A percentile compares a stretch with the other conserved stretches of the same genome.
phyloP scores from a whole-genome alignment of 805 yeast species.

The Suhomyces sp. region DNA sequence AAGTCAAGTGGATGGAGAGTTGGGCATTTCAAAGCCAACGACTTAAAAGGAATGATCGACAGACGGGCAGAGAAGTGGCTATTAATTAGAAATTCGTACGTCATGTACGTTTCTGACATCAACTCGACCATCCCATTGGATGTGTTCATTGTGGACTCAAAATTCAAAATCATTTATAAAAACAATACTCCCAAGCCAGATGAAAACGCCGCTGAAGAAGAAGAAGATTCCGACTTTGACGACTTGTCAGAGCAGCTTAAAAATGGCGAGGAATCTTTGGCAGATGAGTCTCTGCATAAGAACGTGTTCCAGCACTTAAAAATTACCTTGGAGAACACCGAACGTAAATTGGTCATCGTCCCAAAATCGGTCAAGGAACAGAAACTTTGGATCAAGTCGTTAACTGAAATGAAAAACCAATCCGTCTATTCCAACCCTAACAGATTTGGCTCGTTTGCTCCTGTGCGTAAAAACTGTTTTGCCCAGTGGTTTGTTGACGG shows the following conservation, averaged over 20 bases:
- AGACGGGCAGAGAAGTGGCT: slow-evolving; percentile 95
- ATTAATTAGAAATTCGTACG: slow-evolving; percentile 76
- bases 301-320: slow-evolving; percentile 52
- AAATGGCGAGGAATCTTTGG: slow-evolving; percentile 22
- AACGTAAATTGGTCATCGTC: slow-evolving; percentile 70
- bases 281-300: slow-evolving; percentile 23
- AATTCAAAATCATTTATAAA: slow-evolving; percentile 57
- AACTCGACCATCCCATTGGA: slow-evolving; percentile 86
- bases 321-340: slow-evolving; percentile 65
- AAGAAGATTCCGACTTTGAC: slow-evolving; percentile 45
- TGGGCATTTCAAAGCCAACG: slow-evolving; percentile 77
- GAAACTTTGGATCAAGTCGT: slow-evolving; percentile 71
- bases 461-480: slow-evolving; percentile 76
- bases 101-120: slow-evolving; percentile 82
- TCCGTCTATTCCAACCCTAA: slow-evolving; percentile 72
- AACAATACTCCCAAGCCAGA: slow-evolving; percentile 28
- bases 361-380: slow-evolving; percentile 66
- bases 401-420: slow-evolving; percentile 62
- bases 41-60: slow-evolving; percentile 79
- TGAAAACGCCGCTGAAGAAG: slow-evolving; percentile 20
- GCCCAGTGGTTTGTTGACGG: slow-evolving; percentile 98
- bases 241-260: slow-evolving; percentile 34
- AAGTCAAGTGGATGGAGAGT: slow-evolving; percentile 94
- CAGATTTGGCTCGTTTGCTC: slow-evolving; percentile 90
- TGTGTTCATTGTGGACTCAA: slow-evolving; percentile 81